Evolutionary conservation across 129 eudicot genomes (phyloP).

Genomic region (Heracleum sosnowskyi): DNA sequence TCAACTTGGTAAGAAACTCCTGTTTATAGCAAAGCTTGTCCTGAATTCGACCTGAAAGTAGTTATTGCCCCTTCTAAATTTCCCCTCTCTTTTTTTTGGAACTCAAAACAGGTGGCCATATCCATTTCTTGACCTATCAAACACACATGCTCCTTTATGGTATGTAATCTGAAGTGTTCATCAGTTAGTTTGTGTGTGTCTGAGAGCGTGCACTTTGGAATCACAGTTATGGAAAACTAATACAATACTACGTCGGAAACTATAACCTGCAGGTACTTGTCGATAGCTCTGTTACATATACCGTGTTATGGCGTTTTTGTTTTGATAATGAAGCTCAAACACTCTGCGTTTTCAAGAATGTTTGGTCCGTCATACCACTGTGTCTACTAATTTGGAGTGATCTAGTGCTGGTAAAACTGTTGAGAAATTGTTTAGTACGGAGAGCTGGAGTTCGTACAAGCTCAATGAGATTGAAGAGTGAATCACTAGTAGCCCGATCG

Average conservation of each 20-base stretch:
- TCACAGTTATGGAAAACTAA: neutral
- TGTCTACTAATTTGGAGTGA: conserved; percentile 14
- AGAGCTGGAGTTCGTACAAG: neutral
- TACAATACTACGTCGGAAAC: neutral
- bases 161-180: conserved; percentile 17
- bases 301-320: conserved; percentile 82
- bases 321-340: conserved; percentile 66
- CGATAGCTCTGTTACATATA: conserved; percentile 69
- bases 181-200: neutral
- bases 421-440: neutral
- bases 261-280: conserved; percentile 55
- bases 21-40: neutral
- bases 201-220: neutral
- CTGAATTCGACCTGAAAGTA: neutral
- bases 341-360: conserved; percentile 40
- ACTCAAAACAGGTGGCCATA: conserved; percentile 85
- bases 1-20: conserved; percentile 45
- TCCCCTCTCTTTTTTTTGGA: neutral
- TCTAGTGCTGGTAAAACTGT: neutral
- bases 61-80: neutral
- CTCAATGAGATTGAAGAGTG: neutral
- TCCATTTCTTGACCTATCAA: conserved; percentile 87
- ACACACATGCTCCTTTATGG: conserved; percentile 80
- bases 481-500: neutral
- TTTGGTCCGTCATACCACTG: conserved; percentile 60